These are phyloP conservation scores for Colletotrichum tropicicola DNA, from an alignment of 2,329 filamentous ascomycete species.

Conservation along the genomic window DNA sequence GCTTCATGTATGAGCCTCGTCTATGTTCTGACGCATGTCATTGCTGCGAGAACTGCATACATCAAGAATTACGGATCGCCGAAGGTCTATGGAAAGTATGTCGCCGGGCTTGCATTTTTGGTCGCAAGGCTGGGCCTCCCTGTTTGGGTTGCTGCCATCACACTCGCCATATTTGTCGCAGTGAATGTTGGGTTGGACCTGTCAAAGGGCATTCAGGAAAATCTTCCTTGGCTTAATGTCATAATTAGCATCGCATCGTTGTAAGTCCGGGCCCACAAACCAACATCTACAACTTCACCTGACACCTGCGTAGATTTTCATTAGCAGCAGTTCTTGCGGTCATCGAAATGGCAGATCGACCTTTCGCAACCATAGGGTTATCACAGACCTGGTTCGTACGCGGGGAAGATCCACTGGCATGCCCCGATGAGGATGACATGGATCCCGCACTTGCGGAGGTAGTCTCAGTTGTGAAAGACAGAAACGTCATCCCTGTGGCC, in stretches of 20 bases:
- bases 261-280: background rate
- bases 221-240: slow-evolving; percentile 20
- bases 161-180: slow-evolving; percentile 21
- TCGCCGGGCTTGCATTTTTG: slow-evolving; percentile 12
- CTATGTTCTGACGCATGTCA: slow-evolving; percentile 12
- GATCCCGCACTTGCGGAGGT: background rate
- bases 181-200: slow-evolving; percentile 19
- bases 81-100: slow-evolving; percentile 1
- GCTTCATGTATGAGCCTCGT: slow-evolving; percentile 20
- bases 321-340: slow-evolving; percentile 6
- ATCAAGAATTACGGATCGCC: background rate
- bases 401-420: background rate
- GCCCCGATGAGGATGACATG: background rate
- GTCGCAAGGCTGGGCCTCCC: slow-evolving; percentile 15
- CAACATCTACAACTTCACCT: too few relatives aligned
- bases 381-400: slow-evolving; percentile 18
- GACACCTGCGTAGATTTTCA: background rate
- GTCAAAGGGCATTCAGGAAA: slow-evolving; percentile 14
- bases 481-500: background rate
- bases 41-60: slow-evolving; percentile 2
- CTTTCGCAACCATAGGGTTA: slow-evolving; percentile 19
- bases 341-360: slow-evolving; percentile 24
- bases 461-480: background rate
- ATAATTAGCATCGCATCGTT: slow-evolving; percentile 22
- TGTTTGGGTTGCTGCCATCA: slow-evolving; percentile 18